A percentile compares a stretch with the other conserved stretches of the same genome.
These are phyloP conservation scores for Penicillium nucicola DNA, from an alignment of 495 filamentous ascomycete species.

Conservation along the genomic window DNA sequence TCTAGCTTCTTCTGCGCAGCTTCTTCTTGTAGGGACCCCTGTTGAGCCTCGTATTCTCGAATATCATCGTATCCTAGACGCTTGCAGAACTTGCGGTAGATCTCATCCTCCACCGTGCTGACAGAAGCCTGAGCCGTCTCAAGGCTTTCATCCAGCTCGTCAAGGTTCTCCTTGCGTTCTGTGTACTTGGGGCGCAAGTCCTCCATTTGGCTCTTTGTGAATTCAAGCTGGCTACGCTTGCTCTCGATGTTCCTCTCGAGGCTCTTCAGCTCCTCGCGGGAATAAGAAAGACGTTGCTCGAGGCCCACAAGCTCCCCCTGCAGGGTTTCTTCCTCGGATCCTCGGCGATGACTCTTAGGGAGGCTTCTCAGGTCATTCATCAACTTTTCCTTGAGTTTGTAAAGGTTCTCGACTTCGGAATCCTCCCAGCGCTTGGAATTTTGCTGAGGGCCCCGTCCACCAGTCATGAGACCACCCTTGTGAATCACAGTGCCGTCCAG, in stretches of 20 bases:
- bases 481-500: conserved; percentile 91
- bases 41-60: conserved; percentile 87
- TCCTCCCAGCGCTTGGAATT: conserved; percentile 85
- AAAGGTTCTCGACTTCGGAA: conserved; percentile 77
- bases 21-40: conserved; percentile 87
- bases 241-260: conserved; percentile 81
- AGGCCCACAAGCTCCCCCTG: conserved; percentile 77
- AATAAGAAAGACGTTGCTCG: conserved; percentile 70
- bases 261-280: conserved; percentile 72
- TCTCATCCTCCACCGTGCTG: conserved; percentile 78
- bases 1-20: conserved; percentile 79
- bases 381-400: conserved; percentile 67
- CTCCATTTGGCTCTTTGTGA: conserved; percentile 64
- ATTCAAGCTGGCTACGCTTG: conserved; percentile 79
- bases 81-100: conserved; percentile 84
- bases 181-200: conserved; percentile 76
- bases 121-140: conserved; percentile 72
- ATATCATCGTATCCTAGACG: conserved; percentile 85
- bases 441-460: conserved; percentile 75
- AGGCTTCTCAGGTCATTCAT: conserved; percentile 69
- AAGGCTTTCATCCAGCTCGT: conserved; percentile 63
- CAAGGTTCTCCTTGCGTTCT: conserved; percentile 63
- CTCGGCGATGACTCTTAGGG: conserved; percentile 68
- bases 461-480: conserved; percentile 97
- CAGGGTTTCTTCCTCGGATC: conserved; percentile 73